These are phyloP conservation scores for Gardenia jasminoides DNA, from an alignment of 257 asterid species.

Conservation along the genomic window DNA sequence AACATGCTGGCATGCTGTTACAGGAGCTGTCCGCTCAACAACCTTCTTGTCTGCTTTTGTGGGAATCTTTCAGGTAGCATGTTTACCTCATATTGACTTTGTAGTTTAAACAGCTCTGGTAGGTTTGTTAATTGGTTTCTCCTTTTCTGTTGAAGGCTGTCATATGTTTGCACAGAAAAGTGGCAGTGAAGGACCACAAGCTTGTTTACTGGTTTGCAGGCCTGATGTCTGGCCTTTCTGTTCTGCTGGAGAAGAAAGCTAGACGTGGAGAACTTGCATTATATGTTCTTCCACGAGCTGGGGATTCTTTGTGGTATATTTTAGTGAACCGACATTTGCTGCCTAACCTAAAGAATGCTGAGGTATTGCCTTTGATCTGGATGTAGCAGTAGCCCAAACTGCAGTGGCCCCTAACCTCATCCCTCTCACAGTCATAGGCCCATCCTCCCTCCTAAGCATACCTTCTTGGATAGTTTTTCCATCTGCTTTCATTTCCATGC, in stretches of 20 bases:
- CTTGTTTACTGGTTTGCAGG: conserved; percentile 95
- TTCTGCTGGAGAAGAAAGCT: conserved; percentile 90
- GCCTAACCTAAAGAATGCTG: conserved; percentile 82
- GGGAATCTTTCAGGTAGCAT: conserved; percentile 87
- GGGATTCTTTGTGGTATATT: conserved; percentile 94
- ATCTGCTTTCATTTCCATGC: neutral
- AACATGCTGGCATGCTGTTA: conserved; percentile 87
- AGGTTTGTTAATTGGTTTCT: conserved; percentile 33
- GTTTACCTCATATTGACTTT: conserved; percentile 17
- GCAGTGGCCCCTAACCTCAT: neutral
- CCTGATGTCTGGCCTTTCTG: conserved; percentile 82
- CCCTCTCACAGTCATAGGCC: neutral
- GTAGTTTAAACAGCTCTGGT: conserved; percentile 17
- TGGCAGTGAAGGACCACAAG: conserved; percentile 91
- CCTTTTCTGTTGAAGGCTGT: conserved; percentile 61
- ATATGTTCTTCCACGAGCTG: conserved; percentile 98
- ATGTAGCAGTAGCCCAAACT: neutral
- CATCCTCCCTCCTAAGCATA: neutral
- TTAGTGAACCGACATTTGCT: conserved; percentile 84
- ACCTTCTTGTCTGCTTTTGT: conserved; percentile 93
- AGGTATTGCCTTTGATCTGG: conserved; percentile 46
- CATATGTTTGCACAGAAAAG: conserved; percentile 88
- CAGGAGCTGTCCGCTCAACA: conserved; percentile 92
- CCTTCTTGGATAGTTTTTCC: neutral
- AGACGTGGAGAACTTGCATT: conserved; percentile 93